Conservation (phyloP, 2,329 filamentous ascomycete species). For the Fusarium transvaalense region DNA sequence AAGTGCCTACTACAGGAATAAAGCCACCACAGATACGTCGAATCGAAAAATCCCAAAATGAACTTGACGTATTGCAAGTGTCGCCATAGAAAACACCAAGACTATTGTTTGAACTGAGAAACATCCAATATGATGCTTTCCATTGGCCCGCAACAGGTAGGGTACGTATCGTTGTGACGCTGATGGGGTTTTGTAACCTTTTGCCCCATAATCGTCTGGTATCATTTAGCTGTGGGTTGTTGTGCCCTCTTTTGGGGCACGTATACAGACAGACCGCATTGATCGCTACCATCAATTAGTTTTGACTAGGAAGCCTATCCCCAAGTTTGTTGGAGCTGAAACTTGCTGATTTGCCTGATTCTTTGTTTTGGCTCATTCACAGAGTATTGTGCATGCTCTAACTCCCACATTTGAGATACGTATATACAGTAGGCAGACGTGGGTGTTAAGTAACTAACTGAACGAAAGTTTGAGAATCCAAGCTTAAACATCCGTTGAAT, state of each 20-base stretch:
- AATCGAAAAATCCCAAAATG: neutral
- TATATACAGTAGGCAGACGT: neutral
- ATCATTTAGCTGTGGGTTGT: slow-evolving; percentile 7
- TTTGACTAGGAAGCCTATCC: neutral
- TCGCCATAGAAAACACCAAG: neutral
- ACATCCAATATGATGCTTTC: neutral
- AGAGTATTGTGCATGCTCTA: neutral
- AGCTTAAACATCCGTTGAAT: neutral
- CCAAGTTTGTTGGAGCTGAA: neutral
- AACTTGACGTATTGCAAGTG: neutral
- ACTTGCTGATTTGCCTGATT: neutral
- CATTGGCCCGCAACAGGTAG: neutral
- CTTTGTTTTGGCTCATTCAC: neutral
- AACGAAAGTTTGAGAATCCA: neutral
- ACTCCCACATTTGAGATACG: neutral
- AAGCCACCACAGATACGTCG: neutral
- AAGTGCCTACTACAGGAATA: neutral
- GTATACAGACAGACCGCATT: no score
- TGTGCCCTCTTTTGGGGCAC: slow-evolving; percentile 16
- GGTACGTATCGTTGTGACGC: neutral
- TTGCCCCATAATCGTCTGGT: slow-evolving; percentile 10
- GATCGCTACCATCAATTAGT: neutral
- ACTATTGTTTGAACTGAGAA: neutral
- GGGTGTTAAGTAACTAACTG: neutral
- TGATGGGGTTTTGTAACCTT: neutral